Evolutionary conservation across 768 basidiomycete species (phyloP).

Genomic region (Coprinellus micaceus): DNA sequence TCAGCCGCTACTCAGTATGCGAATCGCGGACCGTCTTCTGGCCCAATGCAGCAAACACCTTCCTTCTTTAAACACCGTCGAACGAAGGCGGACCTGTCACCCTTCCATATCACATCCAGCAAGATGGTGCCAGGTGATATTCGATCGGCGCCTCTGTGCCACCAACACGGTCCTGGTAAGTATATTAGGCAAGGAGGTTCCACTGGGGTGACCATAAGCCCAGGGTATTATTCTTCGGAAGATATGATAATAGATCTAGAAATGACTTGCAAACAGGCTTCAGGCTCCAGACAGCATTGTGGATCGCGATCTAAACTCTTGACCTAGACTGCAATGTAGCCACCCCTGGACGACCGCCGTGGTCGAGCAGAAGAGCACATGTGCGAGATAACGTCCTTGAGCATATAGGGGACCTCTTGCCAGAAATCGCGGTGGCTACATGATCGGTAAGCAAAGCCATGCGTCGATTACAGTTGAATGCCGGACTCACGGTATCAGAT

Average conservation of each 20-base stretch:
- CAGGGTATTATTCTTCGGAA: background rate
- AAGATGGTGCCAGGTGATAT: background rate
- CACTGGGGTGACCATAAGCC: background rate
- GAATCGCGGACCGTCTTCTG: background rate
- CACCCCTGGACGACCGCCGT: conserved; percentile 58
- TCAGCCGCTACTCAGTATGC: background rate
- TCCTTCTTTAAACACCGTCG: background rate
- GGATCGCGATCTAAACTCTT: no score
- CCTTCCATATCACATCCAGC: background rate
- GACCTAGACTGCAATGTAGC: conserved; percentile 69
- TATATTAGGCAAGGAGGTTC: background rate
- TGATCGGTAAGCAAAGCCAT: conserved; percentile 10
- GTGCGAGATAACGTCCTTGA: conserved; percentile 73
- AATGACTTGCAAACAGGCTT: background rate
- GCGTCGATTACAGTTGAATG: background rate
- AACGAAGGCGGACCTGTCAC: background rate
- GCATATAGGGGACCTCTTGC: conserved; percentile 85
- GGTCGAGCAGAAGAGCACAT: conserved; percentile 71
- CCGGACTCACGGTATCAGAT: conserved; percentile 74
- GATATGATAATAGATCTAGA: conserved; percentile 1
- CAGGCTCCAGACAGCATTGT: background rate
- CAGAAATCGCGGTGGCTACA: conserved; percentile 84
- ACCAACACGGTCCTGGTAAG: background rate
- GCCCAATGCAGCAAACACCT: background rate
- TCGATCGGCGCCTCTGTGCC: background rate